Evolutionary conservation across 768 basidiomycete species (phyloP).

Genomic region (Boletus rubescentipes): DNA sequence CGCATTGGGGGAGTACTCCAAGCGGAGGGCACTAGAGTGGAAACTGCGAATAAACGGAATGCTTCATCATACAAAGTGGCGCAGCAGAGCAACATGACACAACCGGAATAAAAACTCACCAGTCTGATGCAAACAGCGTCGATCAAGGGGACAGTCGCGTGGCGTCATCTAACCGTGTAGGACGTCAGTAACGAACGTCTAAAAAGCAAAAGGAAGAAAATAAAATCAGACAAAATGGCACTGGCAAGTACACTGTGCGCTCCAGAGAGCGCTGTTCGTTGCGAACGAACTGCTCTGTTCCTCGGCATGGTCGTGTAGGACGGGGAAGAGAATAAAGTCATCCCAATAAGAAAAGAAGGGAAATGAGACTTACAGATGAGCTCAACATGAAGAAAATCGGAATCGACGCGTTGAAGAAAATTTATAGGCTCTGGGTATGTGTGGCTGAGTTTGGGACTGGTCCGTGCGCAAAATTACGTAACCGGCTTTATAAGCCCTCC

Average conservation of each 20-base stretch:
- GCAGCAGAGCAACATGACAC: constrained; percentile 15
- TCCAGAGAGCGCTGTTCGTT: constrained; percentile 63
- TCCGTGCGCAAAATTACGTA: constrained; percentile 33
- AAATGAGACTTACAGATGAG: constrained; percentile 14
- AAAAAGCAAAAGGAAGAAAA: background rate
- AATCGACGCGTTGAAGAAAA: constrained; percentile 1
- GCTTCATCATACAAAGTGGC: constrained; percentile 50
- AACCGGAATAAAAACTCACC: constrained; percentile 25
- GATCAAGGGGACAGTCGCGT: background rate
- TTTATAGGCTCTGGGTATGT: constrained; percentile 29
- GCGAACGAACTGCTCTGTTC: constrained; percentile 76
- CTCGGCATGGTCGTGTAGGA: constrained; percentile 90
- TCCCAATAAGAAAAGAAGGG: constrained; percentile 31
- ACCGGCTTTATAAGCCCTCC: constrained; percentile 14
- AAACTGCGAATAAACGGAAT: constrained; percentile 84
- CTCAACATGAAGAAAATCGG: background rate
- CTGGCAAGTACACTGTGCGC: constrained; percentile 83
- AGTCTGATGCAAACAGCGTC: background rate
- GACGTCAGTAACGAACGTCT: constrained; percentile 13
- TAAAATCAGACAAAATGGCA: constrained; percentile 77
- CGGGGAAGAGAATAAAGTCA: constrained; percentile 91
- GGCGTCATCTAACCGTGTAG: constrained; percentile 3
- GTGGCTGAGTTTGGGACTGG: constrained; percentile 30
- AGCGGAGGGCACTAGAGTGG: constrained; percentile 69
- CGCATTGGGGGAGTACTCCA: constrained; percentile 71